These are phyloP conservation scores for Aspergillus sp. DNA, from an alignment of 2,329 filamentous ascomycete species.

Conservation along the genomic window DNA sequence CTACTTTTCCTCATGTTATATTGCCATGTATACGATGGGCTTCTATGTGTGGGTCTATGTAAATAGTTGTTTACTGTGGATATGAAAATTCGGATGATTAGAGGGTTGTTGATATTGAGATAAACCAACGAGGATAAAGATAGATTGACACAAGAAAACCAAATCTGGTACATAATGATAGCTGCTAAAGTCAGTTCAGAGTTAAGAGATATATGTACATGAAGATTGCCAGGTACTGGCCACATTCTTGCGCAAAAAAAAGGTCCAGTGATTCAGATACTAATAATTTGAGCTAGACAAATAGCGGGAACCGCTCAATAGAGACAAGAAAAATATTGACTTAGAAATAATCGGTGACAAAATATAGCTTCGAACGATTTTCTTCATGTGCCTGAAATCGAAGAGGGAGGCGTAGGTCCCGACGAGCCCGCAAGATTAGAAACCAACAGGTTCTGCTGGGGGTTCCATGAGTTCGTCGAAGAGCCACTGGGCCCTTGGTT, in stretches of 20 bases:
- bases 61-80: too few species aligned
- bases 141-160: too few species aligned
- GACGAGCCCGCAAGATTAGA: constrained; percentile 27
- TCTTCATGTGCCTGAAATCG: neutral
- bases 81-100: too few species aligned
- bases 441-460: constrained; percentile 16
- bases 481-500: constrained; percentile 1
- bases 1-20: too few species aligned
- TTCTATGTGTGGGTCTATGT: too few species aligned
- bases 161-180: too few species aligned
- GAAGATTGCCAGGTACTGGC: neutral
- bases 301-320: neutral
- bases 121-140: too few species aligned
- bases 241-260: neutral
- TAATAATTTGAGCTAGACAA: neutral
- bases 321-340: neutral
- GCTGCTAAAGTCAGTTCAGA: too few species aligned
- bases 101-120: too few species aligned
- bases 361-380: neutral
- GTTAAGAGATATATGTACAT: neutral
- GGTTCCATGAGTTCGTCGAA: constrained; percentile 13
- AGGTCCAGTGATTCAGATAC: neutral
- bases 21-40: too few species aligned
- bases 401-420: constrained; percentile 1
- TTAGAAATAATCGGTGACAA: neutral